A percentile compares a stretch with the other conserved stretches of the same genome.
Conservation (phyloP, 177 flowering plant genomes). For the Vitis hybrid region DNA sequence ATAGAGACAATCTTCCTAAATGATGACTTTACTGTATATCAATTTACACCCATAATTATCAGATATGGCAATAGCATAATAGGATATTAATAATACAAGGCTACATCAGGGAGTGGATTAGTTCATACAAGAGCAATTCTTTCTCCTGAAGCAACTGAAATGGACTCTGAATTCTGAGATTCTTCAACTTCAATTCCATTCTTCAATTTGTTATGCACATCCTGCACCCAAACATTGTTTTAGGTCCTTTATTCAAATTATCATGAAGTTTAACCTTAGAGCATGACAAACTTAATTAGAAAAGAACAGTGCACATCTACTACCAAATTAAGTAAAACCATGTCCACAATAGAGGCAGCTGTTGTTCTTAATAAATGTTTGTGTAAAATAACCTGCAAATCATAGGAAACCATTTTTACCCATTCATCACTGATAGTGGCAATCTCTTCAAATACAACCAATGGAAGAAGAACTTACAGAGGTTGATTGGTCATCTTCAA, state of each 20-base stretch:
- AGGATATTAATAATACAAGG: slow-evolving; percentile 4
- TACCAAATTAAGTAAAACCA: slow-evolving; percentile 72
- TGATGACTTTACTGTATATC: not conserved
- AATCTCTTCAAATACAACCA: not conserved
- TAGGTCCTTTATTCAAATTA: not conserved
- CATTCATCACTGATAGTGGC: slow-evolving; percentile 2
- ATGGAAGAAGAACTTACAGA: slow-evolving; percentile 52
- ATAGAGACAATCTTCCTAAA: not conserved
- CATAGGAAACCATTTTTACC: slow-evolving; percentile 11
- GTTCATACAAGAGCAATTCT: slow-evolving; percentile 69
- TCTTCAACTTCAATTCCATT: slow-evolving; percentile 63
- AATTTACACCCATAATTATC: not conserved
- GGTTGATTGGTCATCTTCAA: slow-evolving; percentile 85
- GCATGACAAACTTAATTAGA: not conserved
- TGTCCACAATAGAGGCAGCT: slow-evolving; percentile 69
- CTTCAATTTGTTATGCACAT: slow-evolving; percentile 72
- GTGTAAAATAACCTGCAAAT: slow-evolving; percentile 72
- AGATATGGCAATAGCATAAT: not conserved
- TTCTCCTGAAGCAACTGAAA: slow-evolving; percentile 57
- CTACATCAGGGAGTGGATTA: slow-evolving; percentile 1
- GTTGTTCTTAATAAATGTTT: slow-evolving; percentile 79
- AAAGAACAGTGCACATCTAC: not conserved
- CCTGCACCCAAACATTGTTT: slow-evolving; percentile 43
- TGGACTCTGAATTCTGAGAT: slow-evolving; percentile 44
- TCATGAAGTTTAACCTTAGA: not conserved